A percentile compares a stretch with the other conserved stretches of the same genome.
phyloP scores from a whole-genome alignment of 1,139 yeast genomes.

The Petasospora fabianii region DNA sequence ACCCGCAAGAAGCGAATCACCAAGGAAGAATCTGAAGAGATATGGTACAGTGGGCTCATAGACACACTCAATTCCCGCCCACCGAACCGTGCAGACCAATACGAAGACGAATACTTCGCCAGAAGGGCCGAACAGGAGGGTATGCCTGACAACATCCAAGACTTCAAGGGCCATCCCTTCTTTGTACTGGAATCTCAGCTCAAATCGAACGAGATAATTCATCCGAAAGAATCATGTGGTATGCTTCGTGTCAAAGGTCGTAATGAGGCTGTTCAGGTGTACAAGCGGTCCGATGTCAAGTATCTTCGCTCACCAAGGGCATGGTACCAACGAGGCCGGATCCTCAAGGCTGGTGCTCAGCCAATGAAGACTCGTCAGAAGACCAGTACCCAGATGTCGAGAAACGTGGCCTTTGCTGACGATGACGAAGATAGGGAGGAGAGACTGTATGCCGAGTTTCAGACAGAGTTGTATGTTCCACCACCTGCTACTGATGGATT shows the following conservation, averaged over 20 bases:
- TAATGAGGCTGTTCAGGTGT: slow-evolving; percentile 47
- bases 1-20: slow-evolving; percentile 71
- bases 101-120: slow-evolving; percentile 68
- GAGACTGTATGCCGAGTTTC: slow-evolving; percentile 70
- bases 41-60: slow-evolving; percentile 54
- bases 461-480: slow-evolving; percentile 68
- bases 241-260: slow-evolving; percentile 48
- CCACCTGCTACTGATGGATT: slow-evolving; percentile 53
- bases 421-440: slow-evolving; percentile 46
- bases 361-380: slow-evolving; percentile 48
- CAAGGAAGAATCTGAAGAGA: slow-evolving; percentile 46
- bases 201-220: slow-evolving; percentile 64
- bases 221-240: slow-evolving; percentile 74
- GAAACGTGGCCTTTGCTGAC: slow-evolving; percentile 10
- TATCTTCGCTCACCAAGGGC: slow-evolving; percentile 68
- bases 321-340: slow-evolving; percentile 84
- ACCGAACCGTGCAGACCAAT: slow-evolving; percentile 51
- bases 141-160: slow-evolving; percentile 79
- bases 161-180: slow-evolving; percentile 85
- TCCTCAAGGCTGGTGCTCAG: slow-evolving; percentile 64
- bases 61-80: slow-evolving; percentile 29
- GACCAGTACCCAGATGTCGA: slow-evolving; percentile 21
- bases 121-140: slow-evolving; percentile 73
- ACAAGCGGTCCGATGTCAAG: slow-evolving; percentile 61
- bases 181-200: slow-evolving; percentile 78